These are phyloP conservation scores for Tetrapyrgos nigripes DNA, from an alignment of 1,284 basidiomycete genomes.

Conservation along the genomic window DNA sequence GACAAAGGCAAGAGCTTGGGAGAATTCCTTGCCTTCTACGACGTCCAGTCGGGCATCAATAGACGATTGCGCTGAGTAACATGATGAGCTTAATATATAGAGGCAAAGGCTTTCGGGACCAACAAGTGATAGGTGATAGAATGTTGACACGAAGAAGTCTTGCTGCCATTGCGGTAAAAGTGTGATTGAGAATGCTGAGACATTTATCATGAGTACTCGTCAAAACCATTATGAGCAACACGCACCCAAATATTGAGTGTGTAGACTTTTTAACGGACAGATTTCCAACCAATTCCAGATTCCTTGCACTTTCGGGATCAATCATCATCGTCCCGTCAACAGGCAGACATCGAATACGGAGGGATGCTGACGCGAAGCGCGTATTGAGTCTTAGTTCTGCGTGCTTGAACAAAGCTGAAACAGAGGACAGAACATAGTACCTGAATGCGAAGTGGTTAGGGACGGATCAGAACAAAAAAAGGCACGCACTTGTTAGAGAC, in stretches of 20 bases:
- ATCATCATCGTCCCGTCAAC: conserved; percentile 93
- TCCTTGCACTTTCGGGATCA: conserved; percentile 84
- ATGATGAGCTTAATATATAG: conserved; percentile 1
- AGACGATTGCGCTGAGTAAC: conserved; percentile 56
- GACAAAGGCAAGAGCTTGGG: not conserved
- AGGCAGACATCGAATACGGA: conserved; percentile 82
- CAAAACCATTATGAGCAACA: not conserved
- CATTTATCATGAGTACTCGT: not conserved
- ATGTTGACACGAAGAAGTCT: conserved; percentile 83
- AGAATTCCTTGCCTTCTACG: conserved; percentile 68
- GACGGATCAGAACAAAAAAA: conserved; percentile 7
- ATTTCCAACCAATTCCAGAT: conserved; percentile 88
- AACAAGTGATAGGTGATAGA: conserved; percentile 83
- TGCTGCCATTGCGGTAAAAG: conserved; percentile 88
- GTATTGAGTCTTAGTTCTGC: conserved; percentile 71
- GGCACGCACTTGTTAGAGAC: conserved; percentile 74
- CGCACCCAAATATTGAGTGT: conserved; percentile 79
- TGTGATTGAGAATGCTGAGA: conserved; percentile 75
- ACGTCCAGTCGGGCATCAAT: conserved; percentile 86
- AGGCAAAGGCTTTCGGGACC: not conserved
- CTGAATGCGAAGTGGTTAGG: conserved; percentile 45
- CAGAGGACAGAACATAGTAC: conserved; percentile 88
- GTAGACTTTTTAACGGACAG: conserved; percentile 65
- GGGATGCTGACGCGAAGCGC: conserved; percentile 71
- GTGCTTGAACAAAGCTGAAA: conserved; percentile 86